Conservation (phyloP, 345 rosid genomes). For the Geranium rotundifolium region DNA sequence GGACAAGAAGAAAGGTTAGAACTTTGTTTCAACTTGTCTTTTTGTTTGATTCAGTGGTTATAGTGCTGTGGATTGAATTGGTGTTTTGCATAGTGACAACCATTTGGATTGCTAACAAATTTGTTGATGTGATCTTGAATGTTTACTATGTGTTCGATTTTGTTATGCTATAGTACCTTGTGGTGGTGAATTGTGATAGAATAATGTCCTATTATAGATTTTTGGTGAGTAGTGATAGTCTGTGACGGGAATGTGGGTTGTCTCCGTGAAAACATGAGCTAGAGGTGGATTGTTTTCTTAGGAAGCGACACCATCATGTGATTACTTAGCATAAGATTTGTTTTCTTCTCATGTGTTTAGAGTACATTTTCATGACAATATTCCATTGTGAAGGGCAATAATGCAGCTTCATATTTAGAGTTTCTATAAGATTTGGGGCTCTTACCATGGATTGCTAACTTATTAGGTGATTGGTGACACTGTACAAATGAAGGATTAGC, state of each 20-base stretch:
- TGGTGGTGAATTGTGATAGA: neutral
- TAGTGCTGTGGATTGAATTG: neutral
- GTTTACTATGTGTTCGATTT: neutral
- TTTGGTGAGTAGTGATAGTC: too few species aligned
- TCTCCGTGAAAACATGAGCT: too few species aligned
- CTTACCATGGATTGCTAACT: neutral
- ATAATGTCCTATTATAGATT: too few species aligned
- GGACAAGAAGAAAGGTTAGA: conserved; percentile 25
- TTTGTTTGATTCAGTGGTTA: neutral
- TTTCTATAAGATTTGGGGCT: too few species aligned
- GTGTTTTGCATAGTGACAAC: neutral
- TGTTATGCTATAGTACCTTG: neutral
- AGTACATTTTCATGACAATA: too few species aligned
- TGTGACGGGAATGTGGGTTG: too few species aligned
- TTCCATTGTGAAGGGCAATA: too few species aligned
- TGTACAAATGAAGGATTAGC: neutral
- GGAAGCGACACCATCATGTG: too few species aligned
- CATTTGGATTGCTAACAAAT: neutral
- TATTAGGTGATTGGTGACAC: neutral
- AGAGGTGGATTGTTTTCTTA: too few species aligned
- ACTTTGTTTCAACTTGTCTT: neutral
- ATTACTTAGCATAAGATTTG: too few species aligned
- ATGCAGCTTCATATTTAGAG: too few species aligned
- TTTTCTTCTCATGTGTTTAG: too few species aligned
- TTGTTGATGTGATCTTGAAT: neutral